Evolutionary conservation across 331 rosid genomes (phyloP), one percentile per base, ranked within the genome.

Genomic region (Arachis monticola): DNA sequence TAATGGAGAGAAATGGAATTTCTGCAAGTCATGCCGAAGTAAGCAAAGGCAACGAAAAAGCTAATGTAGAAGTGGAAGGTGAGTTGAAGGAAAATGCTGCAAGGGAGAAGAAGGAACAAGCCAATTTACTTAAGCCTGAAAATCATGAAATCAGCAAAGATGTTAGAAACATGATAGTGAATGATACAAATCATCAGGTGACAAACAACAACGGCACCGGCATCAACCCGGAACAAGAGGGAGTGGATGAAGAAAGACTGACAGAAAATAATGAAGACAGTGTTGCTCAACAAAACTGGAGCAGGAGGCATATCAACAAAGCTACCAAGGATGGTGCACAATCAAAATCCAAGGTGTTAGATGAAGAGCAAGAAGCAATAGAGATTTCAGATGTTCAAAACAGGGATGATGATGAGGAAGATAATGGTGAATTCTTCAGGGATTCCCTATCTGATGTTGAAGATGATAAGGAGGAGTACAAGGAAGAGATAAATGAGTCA

Each of bases 401-500:
- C 75, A 8, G 48, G 7, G 48, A 44, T 44, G 48, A 57, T 5
- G 76, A 66, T 0, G 85, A 74, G 14, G 81, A 78, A 22, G 38
- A 22, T 9, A 78, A 74, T 2, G 82, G 79, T 6, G 68, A 74
- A 10, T 57, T 70, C 77, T 4, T 42, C 10, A 76, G 72, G 45
- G 82, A 84, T 35, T 60, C 85, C 11, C 82, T 66, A 7, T 66
- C 78, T 2, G 75, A 60, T 27, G 74, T 30, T 63, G 82, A 80
- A 69, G 89, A 77, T 50, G 87, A 84, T 10, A 67, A 62, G 48
- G 84, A 84, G 57, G 83, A 82, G 51, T 79, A 91, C 82, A 75
- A 67, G 60, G 91, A 84, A 72, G 91, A 93, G 65, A 69, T 76
- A 22, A 83, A 87, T 3, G 90, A 86, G 73, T 77, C 87, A 3